Evolutionary conservation across 371 early-diverging fungal species (phyloP), one percentile per base, ranked within the genome.

Genomic region (Apophysomyces sp.): DNA sequence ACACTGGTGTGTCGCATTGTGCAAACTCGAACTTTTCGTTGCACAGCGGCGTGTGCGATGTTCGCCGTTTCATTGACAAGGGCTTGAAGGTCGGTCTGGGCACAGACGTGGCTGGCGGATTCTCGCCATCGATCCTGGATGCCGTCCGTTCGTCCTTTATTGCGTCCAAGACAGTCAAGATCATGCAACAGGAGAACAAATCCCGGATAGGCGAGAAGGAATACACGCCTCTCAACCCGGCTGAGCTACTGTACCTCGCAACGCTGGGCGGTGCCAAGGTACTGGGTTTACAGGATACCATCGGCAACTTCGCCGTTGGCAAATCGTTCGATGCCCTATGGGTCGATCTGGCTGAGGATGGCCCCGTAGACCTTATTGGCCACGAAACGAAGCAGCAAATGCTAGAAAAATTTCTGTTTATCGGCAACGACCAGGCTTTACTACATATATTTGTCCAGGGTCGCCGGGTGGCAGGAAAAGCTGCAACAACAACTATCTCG

Each of bases 51-150:
- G 72, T 93, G 4, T 88, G 89, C 51, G 86, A 95, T 65, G 92
- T 96, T 34, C 83, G 94, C 24, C 80, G 85, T 51, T 76, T 94
- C 61, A 57, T 95, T 16, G 64, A 79, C 31, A 73, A 77, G 34
- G 92, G 88, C 4, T 71, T 93, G 57, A 87, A 89, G 65, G 90
- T 95, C n/a, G 94, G 95, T 5, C 75, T 97, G 55, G 98, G 98
- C 29, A 96, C 94, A 6, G 98, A 97, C 77, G 91, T 94, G 4
- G 87, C 94, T 31, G 96, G 94, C 49, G 96, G 98, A 3, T 93
- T 86, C 67, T 76, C 88, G 0, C 88, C 92, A 18, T 89, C 89
- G 18, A 89, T 97, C 58, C 67, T 96, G 41, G 94, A 95, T 61
- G 91, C 94, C 6, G 84, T 96, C 63, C 89, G 95, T 11, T 78